Percentiles rank a stretch among this genome's conserved stretches.
phyloP scores from a whole-genome alignment of 495 filamentous ascomycete genomes.

The Penicillium fimorum region DNA sequence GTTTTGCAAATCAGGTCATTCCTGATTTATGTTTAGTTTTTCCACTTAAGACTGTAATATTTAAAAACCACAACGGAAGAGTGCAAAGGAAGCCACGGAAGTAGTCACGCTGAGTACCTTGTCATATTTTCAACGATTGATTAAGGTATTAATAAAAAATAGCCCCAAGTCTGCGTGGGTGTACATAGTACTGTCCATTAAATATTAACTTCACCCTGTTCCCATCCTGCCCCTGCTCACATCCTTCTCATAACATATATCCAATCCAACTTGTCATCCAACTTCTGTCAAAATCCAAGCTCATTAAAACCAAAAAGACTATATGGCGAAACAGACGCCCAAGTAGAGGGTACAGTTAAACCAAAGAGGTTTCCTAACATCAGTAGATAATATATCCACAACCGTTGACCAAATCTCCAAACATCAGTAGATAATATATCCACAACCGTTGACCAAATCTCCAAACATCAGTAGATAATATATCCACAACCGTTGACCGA shows the following conservation, averaged over 20 bases:
- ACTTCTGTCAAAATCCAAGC: background rate
- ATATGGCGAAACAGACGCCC: too few species aligned
- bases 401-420: too few species aligned
- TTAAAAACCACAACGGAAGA: too few species aligned
- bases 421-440: background rate
- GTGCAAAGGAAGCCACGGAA: too few species aligned
- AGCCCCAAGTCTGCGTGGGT: background rate
- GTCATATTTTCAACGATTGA: too few species aligned
- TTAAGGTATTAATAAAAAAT: too few species aligned
- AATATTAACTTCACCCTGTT: background rate
- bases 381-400: background rate
- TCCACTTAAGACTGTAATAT: too few species aligned
- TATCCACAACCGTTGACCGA: background rate
- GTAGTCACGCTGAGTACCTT: too few species aligned
- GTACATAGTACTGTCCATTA: background rate
- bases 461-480: background rate
- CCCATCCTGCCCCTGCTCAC: background rate
- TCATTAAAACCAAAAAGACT: background rate
- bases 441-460: background rate
- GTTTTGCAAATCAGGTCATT: too few species aligned
- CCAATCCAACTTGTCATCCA: background rate
- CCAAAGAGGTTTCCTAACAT: background rate
- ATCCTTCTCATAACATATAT: constrained; percentile 10
- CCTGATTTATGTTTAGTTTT: too few species aligned
- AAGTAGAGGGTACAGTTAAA: too few species aligned